These are phyloP conservation scores for Dioszegia hungarica DNA, from an alignment of 768 basidiomycete species.

Conservation along the genomic window DNA sequence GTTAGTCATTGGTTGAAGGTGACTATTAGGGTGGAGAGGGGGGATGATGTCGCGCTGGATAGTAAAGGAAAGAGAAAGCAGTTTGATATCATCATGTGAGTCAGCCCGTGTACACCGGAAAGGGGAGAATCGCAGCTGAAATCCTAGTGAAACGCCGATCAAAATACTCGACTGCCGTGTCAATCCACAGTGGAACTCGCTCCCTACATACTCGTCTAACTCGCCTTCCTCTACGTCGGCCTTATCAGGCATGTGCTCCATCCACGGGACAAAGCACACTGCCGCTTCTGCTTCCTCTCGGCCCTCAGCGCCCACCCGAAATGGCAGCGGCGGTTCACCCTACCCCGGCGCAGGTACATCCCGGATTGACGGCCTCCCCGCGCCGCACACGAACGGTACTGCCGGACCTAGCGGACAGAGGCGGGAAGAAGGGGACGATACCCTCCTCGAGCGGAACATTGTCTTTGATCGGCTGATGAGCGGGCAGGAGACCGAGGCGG, in stretches of 20 bases:
- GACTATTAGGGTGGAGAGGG: constrained; percentile 74
- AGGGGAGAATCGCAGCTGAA: constrained; percentile 7
- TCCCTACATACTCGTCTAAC: constrained; percentile 64
- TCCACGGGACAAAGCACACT: constrained; percentile 36
- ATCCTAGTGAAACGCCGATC: constrained; percentile 59
- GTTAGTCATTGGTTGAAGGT: constrained; percentile 75
- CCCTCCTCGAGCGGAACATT: constrained; percentile 48
- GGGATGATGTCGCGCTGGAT: constrained; percentile 64
- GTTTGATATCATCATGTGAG: constrained; percentile 72
- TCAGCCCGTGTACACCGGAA: neutral
- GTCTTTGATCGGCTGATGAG: constrained; percentile 76
- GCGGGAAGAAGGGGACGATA: constrained; percentile 23
- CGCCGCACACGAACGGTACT: neutral
- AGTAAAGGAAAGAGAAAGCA: constrained; percentile 69
- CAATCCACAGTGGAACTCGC: constrained; percentile 69
- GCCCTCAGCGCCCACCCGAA: neutral
- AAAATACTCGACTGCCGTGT: constrained; percentile 84
- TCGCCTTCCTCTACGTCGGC: constrained; percentile 17
- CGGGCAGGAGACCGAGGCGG: constrained; percentile 72
- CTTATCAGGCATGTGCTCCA: constrained; percentile 32
- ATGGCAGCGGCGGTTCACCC: neutral
- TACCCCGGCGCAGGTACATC: neutral
- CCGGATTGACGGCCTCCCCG: neutral
- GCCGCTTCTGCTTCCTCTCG: neutral
- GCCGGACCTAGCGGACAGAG: neutral